These are phyloP conservation scores for Aureobasidium musti DNA, from an alignment of 2,329 filamentous ascomycete genomes.

Conservation along the genomic window DNA sequence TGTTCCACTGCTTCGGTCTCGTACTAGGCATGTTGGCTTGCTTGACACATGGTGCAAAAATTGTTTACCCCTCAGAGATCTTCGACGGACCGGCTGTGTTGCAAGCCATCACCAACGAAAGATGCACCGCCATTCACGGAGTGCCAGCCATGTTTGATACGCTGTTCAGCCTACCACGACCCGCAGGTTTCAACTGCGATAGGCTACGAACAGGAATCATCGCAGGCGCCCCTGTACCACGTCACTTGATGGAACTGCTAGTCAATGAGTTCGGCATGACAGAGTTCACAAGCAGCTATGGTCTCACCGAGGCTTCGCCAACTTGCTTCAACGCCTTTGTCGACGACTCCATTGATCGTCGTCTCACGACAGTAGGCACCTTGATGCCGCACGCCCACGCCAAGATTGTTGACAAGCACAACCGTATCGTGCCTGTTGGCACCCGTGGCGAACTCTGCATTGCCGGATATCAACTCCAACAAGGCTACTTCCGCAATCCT, in stretches of 20 bases:
- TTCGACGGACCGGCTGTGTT: conserved; percentile 70
- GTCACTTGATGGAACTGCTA: conserved; percentile 72
- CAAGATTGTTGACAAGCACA: conserved; percentile 72
- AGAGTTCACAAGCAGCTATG: conserved; percentile 61
- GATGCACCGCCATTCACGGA: conserved; percentile 71
- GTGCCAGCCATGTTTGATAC: conserved; percentile 85
- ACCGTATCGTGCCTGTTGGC: conserved; percentile 67
- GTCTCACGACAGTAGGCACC: conserved; percentile 72
- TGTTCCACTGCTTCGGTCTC: conserved; percentile 85
- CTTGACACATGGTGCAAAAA: conserved; percentile 72
- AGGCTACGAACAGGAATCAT: conserved; percentile 73
- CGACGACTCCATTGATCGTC: conserved; percentile 66
- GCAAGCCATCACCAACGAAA: conserved; percentile 57
- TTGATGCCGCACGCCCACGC: conserved; percentile 72
- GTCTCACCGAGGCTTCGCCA: conserved; percentile 73
- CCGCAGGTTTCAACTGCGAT: conserved; percentile 49
- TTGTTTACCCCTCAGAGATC: conserved; percentile 73
- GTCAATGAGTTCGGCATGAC: conserved; percentile 72
- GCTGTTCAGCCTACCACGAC: conserved; percentile 54
- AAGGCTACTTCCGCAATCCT: conserved; percentile 65
- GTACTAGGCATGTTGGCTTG: conserved; percentile 73
- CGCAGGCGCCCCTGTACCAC: conserved; percentile 74
- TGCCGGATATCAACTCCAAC: conserved; percentile 73
- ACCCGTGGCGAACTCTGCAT: conserved; percentile 73
- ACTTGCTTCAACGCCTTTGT: conserved; percentile 81